A percentile compares a stretch with the other conserved stretches of the same genome.
These are phyloP conservation scores for Wickerhamiella dianesei DNA, from an alignment of 805 yeast genomes.

Conservation along the genomic window DNA sequence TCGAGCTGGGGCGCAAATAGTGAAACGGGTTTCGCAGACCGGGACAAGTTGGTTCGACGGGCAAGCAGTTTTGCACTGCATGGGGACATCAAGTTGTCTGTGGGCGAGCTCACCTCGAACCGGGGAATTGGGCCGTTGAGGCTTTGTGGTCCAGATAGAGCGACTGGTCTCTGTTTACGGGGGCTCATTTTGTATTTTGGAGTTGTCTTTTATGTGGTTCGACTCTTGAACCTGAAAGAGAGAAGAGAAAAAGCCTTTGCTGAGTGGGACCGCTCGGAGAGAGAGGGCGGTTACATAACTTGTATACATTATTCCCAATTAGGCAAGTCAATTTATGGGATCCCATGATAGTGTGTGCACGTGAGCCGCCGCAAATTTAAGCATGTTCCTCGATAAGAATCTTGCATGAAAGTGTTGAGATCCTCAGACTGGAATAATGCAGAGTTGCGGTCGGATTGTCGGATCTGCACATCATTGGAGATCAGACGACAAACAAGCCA, in stretches of 20 bases:
- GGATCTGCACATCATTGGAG: no score
- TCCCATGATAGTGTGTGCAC: neutral
- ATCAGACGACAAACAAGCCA: no score
- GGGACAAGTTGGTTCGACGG: neutral
- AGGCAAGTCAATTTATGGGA: neutral
- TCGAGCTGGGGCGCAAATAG: neutral
- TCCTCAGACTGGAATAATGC: no score
- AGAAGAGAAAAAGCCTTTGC: neutral
- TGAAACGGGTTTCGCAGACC: neutral
- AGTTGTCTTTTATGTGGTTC: neutral
- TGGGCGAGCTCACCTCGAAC: conserved; percentile 34
- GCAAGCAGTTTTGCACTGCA: conserved; percentile 39
- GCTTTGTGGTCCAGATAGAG: neutral
- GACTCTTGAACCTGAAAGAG: neutral
- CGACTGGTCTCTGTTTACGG: neutral
- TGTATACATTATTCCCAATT: neutral
- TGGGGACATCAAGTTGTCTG: conserved; percentile 46
- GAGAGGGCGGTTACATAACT: neutral
- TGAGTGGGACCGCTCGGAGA: neutral
- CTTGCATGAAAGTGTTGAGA: no score
- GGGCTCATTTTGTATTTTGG: neutral
- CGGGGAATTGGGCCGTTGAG: neutral
- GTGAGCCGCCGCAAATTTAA: neutral
- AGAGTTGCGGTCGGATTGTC: no score
- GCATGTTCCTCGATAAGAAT: no score